Evolutionary conservation across 306 rosid genomes (phyloP).

Genomic region (Lathyrus oleraceus): DNA sequence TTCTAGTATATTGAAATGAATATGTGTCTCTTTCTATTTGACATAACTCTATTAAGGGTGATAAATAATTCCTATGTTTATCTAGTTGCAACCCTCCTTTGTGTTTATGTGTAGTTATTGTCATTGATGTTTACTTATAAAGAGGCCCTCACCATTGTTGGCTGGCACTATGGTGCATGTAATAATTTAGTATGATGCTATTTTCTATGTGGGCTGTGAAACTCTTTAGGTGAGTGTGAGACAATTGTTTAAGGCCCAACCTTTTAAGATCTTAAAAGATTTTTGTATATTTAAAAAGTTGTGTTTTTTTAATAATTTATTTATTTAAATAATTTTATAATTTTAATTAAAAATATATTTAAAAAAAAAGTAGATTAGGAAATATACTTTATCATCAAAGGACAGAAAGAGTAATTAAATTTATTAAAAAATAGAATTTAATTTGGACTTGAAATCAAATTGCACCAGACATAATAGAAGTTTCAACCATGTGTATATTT

Average conservation of each 20-base stretch:
- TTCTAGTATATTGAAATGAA: conserved; percentile 24
- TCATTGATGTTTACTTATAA: conserved; percentile 34
- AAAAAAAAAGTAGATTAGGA: no score
- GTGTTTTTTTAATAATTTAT: background rate
- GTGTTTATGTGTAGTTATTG: conserved; percentile 32
- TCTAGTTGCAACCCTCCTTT: conserved; percentile 33
- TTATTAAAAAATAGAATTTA: no score
- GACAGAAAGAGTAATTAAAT: no score
- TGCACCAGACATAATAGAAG: no score
- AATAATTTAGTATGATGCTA: background rate
- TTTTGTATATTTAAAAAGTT: background rate
- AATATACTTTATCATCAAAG: no score
- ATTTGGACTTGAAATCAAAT: no score
- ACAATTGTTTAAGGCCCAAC: conserved; percentile 9
- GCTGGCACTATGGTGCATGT: conserved; percentile 33
- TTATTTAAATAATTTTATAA: background rate
- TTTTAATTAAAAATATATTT: no score
- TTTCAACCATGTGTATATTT: no score
- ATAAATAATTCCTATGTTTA: conserved; percentile 42
- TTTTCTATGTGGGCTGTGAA: background rate
- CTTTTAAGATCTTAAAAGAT: background rate
- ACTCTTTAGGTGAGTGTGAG: background rate
- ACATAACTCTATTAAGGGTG: conserved; percentile 54
- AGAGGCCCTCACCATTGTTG: conserved; percentile 37
- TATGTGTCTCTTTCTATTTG: conserved; percentile 68